A percentile compares a stretch with the other conserved stretches of the same genome.
These are phyloP conservation scores for Aspergillus olivimuriae DNA, from an alignment of 495 filamentous ascomycete genomes.

Conservation along the genomic window DNA sequence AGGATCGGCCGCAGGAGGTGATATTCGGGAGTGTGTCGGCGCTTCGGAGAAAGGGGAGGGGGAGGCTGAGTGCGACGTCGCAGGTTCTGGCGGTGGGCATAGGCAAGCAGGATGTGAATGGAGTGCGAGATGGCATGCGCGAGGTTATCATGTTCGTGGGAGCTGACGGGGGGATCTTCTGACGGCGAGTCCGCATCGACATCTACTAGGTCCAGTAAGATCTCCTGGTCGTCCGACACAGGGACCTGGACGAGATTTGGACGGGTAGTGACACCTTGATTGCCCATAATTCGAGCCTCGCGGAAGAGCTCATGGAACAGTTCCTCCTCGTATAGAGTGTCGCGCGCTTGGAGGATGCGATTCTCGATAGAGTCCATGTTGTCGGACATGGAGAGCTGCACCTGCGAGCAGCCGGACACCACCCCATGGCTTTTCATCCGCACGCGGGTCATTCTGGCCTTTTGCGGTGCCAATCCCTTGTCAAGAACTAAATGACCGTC, in stretches of 20 bases:
- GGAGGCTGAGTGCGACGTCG: constrained; percentile 55
- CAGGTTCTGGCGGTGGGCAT: constrained; percentile 64
- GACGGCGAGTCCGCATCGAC: constrained; percentile 32
- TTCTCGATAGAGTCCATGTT: constrained; percentile 45
- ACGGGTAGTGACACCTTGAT: constrained; percentile 56
- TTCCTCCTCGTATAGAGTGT: constrained; percentile 87
- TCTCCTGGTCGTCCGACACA: constrained; percentile 44
- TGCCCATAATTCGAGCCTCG: constrained; percentile 65
- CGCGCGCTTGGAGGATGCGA: constrained; percentile 71
- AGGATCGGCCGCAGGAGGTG: constrained; percentile 60
- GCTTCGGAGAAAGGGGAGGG: constrained; percentile 47
- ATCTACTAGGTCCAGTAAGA: constrained; percentile 61
- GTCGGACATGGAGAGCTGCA: constrained; percentile 26
- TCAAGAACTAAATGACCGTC: constrained; percentile 73
- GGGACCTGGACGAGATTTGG: constrained; percentile 53
- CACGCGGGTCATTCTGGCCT: constrained; percentile 60
- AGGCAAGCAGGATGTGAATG: constrained; percentile 63
- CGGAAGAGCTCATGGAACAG: constrained; percentile 85
- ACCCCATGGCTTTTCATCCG: constrained; percentile 37
- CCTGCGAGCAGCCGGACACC: constrained; percentile 35
- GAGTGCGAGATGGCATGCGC: constrained; percentile 53
- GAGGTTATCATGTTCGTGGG: constrained; percentile 26
- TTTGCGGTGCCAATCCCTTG: constrained; percentile 51
- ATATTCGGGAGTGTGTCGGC: constrained; percentile 45
- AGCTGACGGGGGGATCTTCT: constrained; percentile 5